Base-by-base conservation (phyloP, 1,139 yeast genomes). In the Debaryomyces sp. region DNA sequence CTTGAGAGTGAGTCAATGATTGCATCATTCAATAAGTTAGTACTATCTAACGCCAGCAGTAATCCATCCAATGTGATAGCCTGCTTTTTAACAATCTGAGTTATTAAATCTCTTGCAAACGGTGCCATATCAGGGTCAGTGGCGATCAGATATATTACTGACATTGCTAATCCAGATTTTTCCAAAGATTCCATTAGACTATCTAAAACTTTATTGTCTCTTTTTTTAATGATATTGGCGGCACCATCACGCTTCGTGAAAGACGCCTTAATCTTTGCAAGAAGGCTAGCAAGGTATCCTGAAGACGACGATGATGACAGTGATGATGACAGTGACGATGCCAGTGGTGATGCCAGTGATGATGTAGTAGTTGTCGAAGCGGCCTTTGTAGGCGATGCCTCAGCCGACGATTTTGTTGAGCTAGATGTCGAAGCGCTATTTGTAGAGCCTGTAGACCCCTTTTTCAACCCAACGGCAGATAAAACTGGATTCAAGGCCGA, bases 71-170 rank as follows among this genome's bases (percentile, higher is more conserved):
- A 33, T 9, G 59, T 51, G 24, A 61, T 58, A 12, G 54, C 59
- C 10, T 57, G 41, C 26, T 54, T 47, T 37, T 53, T 52, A 13
- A 59, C 63, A 42, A 60, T 60, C 42, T 52, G 46, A 2, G 40
- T 56, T 26, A 59, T 56, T 45, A 60, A 50, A 48, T 59, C 64
- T 53, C 62, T 58, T 9, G 50, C 58, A 42, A 61, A 61, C 48
- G 64, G 63, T 35, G 54, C 47, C 47, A 52, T 46, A 4, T 35
- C 37, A 4, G 48, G 34, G 35, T 61, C 62, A 35, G 51, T 54
- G 22, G 55, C 23, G n/a, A 43, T 13, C 33, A 26, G 29, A 8
- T 23, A n/a, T n/a, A 45, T 30, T 10, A 50, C 44, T 30, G 48
- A 45, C 50, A 45, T 42, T 13, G 50, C 53, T 13, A 50, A 30